Base-by-base conservation (phyloP, 345 rosid species). In the Combretum micranthum region DNA sequence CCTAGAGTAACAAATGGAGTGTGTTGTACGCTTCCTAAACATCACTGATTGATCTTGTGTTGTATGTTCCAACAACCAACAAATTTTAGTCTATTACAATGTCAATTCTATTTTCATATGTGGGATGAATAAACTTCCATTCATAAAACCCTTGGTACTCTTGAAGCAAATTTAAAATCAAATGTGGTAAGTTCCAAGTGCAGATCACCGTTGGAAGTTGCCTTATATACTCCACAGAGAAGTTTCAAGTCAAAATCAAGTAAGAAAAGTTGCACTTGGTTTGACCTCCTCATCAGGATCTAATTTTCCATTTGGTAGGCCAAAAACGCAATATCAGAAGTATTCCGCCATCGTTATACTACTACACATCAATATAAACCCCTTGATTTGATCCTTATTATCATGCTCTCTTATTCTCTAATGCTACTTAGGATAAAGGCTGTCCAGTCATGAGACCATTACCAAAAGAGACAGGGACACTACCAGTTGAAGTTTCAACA, bases 281-380 rank as follows among this genome's bases (percentile, higher is more conserved):
- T 64, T 46, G 43, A 73, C 60, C 59, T 69, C 65, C 59, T 50
- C 26, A 10, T 59, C 71, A n/a, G 48, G 23, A 21, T 65, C 68
- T 45, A 61, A 14, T 51, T 62, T 44, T 43, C 65, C 71, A 15
- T 16, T 20, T 9, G 71, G 71, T 19, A 69, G 59, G 22, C 78
- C 78, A 2, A 74, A 69, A 59, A 74, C 78, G 58, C 72, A 74
- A 43, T 74, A 58, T 42, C 16, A 53, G 44, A 42, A 73, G 55
- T 71, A 69, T 48, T 69, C 69, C 0, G 65, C 60, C 56, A 69
- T 74, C 11, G 74, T 69, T 55, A 15, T 47, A 20, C 44, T 60
- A 68, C 43, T 74, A 37, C 78, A 59, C 72, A 69, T 53, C 55
- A 74, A 74, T 10, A 74, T 69, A 52, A 65, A 69, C 32, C 74